phyloP scores from a whole-genome alignment of 2,329 filamentous ascomycete species.

The Pyrenophora tritici-repentis region DNA sequence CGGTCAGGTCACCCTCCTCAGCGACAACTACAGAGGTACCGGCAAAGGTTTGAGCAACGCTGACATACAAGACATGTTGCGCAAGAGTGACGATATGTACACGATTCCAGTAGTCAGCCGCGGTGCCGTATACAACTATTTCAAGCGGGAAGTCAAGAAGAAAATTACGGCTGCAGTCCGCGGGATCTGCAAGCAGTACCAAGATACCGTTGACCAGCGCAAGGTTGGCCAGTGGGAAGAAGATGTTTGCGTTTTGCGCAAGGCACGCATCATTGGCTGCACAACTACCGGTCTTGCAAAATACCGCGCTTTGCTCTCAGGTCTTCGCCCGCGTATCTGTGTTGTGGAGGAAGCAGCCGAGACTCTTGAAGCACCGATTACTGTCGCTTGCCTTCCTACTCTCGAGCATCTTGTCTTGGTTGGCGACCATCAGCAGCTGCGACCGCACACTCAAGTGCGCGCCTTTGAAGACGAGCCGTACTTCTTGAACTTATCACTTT shows the following conservation, averaged over 20 bases:
- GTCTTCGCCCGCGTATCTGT: slow-evolving; percentile 68
- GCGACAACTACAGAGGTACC: slow-evolving; percentile 49
- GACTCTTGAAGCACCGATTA: slow-evolving; percentile 68
- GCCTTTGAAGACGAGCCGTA: slow-evolving; percentile 66
- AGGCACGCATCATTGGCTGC: slow-evolving; percentile 64
- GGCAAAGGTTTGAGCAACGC: slow-evolving; percentile 27
- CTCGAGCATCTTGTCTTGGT: slow-evolving; percentile 70
- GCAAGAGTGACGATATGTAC: slow-evolving; percentile 61
- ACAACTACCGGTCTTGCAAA: slow-evolving; percentile 84
- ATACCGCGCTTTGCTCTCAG: slow-evolving; percentile 71
- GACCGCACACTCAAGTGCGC: slow-evolving; percentile 68
- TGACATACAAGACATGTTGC: slow-evolving; percentile 46
- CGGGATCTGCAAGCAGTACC: slow-evolving; percentile 56
- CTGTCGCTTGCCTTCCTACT: slow-evolving; percentile 64
- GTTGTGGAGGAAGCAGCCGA: slow-evolving; percentile 83
- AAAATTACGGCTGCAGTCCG: slow-evolving; percentile 56
- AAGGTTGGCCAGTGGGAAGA: slow-evolving; percentile 64
- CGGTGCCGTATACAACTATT: slow-evolving; percentile 68
- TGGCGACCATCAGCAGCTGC: slow-evolving; percentile 81
- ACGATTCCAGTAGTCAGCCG: slow-evolving; percentile 61
- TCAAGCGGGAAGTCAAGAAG: slow-evolving; percentile 62
- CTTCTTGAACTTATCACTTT: slow-evolving; percentile 74
- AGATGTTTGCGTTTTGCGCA: slow-evolving; percentile 53
- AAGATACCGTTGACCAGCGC: slow-evolving; percentile 56
- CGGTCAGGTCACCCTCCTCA: slow-evolving; percentile 39